Percentiles rank a stretch among this genome's conserved stretches.
These are phyloP conservation scores for Agaricus subrufescens DNA, from an alignment of 768 basidiomycete genomes.

Conservation along the genomic window DNA sequence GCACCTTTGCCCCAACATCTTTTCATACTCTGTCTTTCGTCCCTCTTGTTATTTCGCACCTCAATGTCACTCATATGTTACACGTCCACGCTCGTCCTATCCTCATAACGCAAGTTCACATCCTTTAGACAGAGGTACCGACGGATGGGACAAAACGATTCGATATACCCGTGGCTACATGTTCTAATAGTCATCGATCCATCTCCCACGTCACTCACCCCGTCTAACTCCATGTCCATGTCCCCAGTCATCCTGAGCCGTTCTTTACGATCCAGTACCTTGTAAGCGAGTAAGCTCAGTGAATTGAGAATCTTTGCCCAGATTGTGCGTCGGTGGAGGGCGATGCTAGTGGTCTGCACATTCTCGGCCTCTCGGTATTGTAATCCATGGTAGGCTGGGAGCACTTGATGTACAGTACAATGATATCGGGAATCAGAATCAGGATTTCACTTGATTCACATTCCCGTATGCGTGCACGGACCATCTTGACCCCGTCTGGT, in stretches of 20 bases:
- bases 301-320: too few relatives aligned
- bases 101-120: neutral
- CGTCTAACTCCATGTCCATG: neutral
- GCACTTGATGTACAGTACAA: too few relatives aligned
- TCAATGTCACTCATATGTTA: neutral
- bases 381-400: too few relatives aligned
- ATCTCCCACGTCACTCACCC: neutral
- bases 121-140: neutral
- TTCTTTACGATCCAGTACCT: too few relatives aligned
- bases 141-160: neutral
- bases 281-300: too few relatives aligned
- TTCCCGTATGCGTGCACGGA: slow-evolving; percentile 20
- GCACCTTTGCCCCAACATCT: neutral
- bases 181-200: neutral
- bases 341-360: too few relatives aligned
- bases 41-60: neutral
- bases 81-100: neutral
- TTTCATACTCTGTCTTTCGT: neutral
- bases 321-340: too few relatives aligned
- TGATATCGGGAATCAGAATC: neutral
- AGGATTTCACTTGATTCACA: slow-evolving; percentile 25
- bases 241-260: neutral
- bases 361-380: too few relatives aligned
- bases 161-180: neutral
- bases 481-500: neutral